Conservation (phyloP, 352 stramenopile species). For the Pythium phragmitis region DNA sequence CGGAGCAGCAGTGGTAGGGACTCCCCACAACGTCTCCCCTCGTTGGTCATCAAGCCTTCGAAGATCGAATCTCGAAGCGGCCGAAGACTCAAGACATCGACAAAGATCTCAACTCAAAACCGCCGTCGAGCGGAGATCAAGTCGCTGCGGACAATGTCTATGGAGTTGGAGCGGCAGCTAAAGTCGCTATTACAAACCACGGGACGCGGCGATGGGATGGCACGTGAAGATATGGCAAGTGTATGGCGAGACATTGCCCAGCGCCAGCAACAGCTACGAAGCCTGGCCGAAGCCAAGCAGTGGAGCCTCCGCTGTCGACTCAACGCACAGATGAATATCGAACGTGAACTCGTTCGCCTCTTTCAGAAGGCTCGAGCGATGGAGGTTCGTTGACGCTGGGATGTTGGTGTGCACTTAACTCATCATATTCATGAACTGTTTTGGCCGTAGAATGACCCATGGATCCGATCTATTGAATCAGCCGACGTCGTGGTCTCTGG, state of each 20-base stretch:
- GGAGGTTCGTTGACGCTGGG: slow-evolving; percentile 1
- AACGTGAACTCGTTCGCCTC: slow-evolving; percentile 1
- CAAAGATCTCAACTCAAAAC: neutral
- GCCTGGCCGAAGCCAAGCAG: slow-evolving; percentile 8
- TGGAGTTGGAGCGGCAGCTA: slow-evolving; percentile 9
- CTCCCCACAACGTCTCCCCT: neutral
- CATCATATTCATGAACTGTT: neutral
- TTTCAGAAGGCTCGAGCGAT: neutral
- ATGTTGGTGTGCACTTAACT: neutral
- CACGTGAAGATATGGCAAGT: neutral
- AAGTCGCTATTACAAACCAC: neutral
- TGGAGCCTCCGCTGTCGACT: neutral
- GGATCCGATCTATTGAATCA: neutral
- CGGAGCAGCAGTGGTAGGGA: neutral
- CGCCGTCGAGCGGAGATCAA: slow-evolving; percentile 3
- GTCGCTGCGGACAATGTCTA: neutral
- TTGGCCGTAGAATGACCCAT: neutral
- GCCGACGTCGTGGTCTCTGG: neutral
- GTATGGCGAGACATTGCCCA: slow-evolving; percentile 12
- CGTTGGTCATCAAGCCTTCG: neutral
- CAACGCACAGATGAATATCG: slow-evolving; percentile 3
- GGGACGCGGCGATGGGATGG: too few relatives aligned
- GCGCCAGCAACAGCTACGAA: slow-evolving; percentile 3
- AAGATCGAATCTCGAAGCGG: neutral
- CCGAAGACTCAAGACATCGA: slow-evolving; percentile 18